These are phyloP conservation scores for Boechera retrofracta DNA, from an alignment of 345 rosid genomes.

Conservation along the genomic window DNA sequence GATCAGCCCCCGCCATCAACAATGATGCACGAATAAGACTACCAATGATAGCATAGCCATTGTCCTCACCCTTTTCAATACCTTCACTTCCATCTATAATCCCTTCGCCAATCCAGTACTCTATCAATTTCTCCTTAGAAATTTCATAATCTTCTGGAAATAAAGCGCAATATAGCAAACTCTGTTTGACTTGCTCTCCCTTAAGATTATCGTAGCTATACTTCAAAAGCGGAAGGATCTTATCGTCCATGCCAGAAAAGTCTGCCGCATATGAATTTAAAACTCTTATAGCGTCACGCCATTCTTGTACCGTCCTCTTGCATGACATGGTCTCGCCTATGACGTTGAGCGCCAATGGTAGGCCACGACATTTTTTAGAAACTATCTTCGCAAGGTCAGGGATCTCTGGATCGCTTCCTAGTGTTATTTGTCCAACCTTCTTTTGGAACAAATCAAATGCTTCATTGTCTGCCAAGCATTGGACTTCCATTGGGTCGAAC, in stretches of 20 bases:
- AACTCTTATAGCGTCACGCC: slow-evolving; percentile 43
- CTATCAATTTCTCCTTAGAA: slow-evolving; percentile 15
- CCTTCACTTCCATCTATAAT: no score
- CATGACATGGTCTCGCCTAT: slow-evolving; percentile 49
- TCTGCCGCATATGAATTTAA: slow-evolving; percentile 31
- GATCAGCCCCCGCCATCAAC: no score
- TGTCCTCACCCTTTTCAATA: no score
- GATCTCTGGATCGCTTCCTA: slow-evolving; percentile 28
- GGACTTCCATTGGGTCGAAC: background rate
- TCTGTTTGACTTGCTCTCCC: slow-evolving; percentile 7
- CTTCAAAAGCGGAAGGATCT: slow-evolving; percentile 45
- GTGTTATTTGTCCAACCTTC: background rate
- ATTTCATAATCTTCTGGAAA: slow-evolving; percentile 33
- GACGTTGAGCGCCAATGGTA: slow-evolving; percentile 52
- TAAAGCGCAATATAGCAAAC: slow-evolving; percentile 50
- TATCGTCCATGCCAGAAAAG: slow-evolving; percentile 30
- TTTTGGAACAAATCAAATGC: slow-evolving; percentile 39
- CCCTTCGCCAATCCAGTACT: slow-evolving; percentile 26
- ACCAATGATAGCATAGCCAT: no score
- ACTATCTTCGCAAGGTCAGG: slow-evolving; percentile 36
- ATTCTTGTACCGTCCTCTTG: slow-evolving; percentile 31
- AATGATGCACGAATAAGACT: no score
- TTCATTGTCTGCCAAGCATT: background rate
- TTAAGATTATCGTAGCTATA: slow-evolving; percentile 44
- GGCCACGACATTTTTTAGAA: slow-evolving; percentile 43